These are phyloP conservation scores for Tausonia pullulans DNA, from an alignment of 1,284 basidiomycete species.

Conservation along the genomic window DNA sequence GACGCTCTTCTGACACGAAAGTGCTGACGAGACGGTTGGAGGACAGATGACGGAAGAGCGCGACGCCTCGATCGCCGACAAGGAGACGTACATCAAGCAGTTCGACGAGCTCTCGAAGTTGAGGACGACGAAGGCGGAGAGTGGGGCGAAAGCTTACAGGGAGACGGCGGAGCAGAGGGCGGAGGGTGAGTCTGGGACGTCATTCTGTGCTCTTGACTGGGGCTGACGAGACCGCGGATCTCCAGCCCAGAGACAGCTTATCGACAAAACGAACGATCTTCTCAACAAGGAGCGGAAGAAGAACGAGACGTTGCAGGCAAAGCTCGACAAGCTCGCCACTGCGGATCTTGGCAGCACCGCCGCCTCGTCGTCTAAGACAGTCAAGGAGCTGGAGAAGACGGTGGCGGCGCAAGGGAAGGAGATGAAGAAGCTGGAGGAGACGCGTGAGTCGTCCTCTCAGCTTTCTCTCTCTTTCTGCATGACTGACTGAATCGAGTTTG, in stretches of 20 bases:
- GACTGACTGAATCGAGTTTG: not conserved
- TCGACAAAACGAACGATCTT: not conserved
- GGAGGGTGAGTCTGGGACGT: not conserved
- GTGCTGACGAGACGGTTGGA: too few species aligned
- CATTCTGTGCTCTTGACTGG: not conserved
- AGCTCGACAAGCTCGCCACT: not conserved
- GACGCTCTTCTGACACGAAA: too few species aligned
- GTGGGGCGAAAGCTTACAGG: not conserved
- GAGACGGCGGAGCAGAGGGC: conserved; percentile 6
- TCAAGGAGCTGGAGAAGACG: conserved; percentile 6
- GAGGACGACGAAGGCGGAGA: conserved; percentile 1
- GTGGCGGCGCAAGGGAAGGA: not conserved
- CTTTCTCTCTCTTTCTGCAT: not conserved
- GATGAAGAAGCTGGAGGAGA: not conserved
- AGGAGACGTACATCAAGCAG: conserved; percentile 7
- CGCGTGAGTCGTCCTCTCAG: not conserved
- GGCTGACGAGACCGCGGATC: not conserved
- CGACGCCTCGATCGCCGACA: conserved; percentile 3
- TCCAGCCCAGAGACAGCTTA: conserved; percentile 2
- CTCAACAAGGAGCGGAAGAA: conserved; percentile 5
- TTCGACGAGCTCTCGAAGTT: conserved; percentile 13
- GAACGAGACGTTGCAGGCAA: not conserved
- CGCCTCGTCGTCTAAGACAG: not conserved
- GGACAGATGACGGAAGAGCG: conserved; percentile 4
- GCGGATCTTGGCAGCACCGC: not conserved